These are phyloP conservation scores for Adansonia gregorii DNA, from an alignment of 441 rosid species.

Conservation along the genomic window DNA sequence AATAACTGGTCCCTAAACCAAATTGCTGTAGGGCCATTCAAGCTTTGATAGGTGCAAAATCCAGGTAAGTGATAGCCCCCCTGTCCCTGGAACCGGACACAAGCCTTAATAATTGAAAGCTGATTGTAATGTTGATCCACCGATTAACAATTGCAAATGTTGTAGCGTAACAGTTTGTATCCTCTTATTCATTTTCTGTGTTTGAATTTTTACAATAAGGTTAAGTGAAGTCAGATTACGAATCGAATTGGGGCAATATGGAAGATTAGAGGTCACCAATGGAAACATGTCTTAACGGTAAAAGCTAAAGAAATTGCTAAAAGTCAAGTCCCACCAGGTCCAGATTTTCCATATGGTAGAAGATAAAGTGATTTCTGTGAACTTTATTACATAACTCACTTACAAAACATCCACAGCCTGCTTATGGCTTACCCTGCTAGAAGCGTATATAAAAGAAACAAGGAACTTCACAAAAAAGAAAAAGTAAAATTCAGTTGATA, in stretches of 20 bases:
- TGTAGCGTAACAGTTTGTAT: neutral
- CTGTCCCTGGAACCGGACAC: neutral
- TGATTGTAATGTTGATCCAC: neutral
- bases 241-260: neutral
- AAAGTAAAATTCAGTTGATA: neutral
- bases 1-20: neutral
- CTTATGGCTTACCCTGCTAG: constrained; percentile 10
- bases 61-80: neutral
- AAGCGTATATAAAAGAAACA: constrained; percentile 14
- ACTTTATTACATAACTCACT: constrained; percentile 28
- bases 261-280: neutral
- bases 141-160: neutral
- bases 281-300: neutral
- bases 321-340: neutral
- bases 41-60: neutral
- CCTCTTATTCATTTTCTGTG: neutral
- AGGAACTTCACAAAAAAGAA: neutral
- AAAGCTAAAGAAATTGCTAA: neutral
- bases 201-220: neutral
- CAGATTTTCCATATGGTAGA: neutral
- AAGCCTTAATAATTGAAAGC: neutral
- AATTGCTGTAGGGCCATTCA: neutral
- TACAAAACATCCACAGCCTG: constrained; percentile 24
- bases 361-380: neutral
- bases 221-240: neutral